Evolutionary conservation across 108 stramenopile species (phyloP).

Genomic region (Skeletonema menzelii): DNA sequence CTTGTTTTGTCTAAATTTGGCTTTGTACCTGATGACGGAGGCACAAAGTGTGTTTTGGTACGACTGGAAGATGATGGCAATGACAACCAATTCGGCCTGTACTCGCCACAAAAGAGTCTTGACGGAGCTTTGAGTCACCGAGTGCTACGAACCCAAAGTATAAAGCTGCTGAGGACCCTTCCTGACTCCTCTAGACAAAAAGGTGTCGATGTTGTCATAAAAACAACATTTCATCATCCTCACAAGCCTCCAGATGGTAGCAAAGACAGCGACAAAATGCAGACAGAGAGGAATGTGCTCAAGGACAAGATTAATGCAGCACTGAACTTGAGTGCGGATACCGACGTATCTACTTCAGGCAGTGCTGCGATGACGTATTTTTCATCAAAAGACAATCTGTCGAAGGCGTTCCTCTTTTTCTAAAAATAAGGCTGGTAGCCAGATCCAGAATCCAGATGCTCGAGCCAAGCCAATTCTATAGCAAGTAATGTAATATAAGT

Average conservation of each 20-base stretch:
- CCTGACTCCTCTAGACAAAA: background rate
- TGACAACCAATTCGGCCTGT: constrained; percentile 20
- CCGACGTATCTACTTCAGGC: background rate
- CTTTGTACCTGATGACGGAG: constrained; percentile 43
- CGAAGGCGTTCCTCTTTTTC: background rate
- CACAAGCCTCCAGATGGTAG: constrained; percentile 25
- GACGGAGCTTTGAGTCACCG: constrained; percentile 36
- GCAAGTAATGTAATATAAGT: too few relatives aligned
- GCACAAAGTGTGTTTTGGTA: constrained; percentile 25
- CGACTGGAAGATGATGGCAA: constrained; percentile 22
- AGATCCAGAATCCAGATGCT: too few relatives aligned
- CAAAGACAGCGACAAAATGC: background rate
- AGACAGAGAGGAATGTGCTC: background rate
- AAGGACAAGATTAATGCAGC: background rate
- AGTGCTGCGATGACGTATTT: background rate
- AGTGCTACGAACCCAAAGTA: constrained; percentile 34
- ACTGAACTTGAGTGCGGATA: background rate
- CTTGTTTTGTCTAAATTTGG: constrained; percentile 37
- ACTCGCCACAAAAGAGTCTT: constrained; percentile 33
- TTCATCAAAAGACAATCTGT: background rate
- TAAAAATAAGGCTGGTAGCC: too few relatives aligned
- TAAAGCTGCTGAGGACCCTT: constrained; percentile 23
- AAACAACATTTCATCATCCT: constrained; percentile 44
- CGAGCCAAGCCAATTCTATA: too few relatives aligned
- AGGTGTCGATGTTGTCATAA: constrained; percentile 18